These are phyloP conservation scores for Colletotrichum chrysophilum DNA, from an alignment of 2,329 filamentous ascomycete species.

Conservation along the genomic window DNA sequence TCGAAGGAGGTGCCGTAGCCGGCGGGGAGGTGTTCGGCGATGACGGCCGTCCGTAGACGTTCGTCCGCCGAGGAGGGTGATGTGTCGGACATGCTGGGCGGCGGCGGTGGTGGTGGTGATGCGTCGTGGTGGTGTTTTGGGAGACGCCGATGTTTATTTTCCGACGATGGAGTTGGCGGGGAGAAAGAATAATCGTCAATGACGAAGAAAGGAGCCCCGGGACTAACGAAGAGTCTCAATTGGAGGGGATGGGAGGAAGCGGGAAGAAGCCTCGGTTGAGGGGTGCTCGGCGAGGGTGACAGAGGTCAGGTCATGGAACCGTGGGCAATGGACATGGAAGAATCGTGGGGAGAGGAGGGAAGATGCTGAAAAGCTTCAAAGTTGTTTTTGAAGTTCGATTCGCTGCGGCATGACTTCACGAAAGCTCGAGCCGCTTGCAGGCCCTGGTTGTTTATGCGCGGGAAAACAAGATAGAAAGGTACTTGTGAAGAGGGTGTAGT, in stretches of 20 bases:
- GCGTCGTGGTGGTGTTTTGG: neutral
- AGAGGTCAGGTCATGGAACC: neutral
- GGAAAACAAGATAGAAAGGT: neutral
- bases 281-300: neutral
- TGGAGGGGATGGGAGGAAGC: neutral
- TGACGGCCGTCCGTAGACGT: conserved; percentile 14
- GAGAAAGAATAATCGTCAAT: neutral
- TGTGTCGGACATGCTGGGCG: conserved; percentile 10
- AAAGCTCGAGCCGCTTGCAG: conserved; percentile 19
- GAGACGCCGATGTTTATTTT: neutral
- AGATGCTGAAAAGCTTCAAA: conserved; percentile 7
- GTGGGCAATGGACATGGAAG: neutral
- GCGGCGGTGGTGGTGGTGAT: neutral
- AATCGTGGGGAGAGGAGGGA: neutral
- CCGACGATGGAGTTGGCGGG: neutral
- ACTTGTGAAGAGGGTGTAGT: neutral
- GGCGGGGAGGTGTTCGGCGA: conserved; percentile 21
- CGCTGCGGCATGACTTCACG: conserved; percentile 11
- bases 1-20: conserved; percentile 23
- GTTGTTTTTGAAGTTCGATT: neutral
- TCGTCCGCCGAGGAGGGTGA: conserved; percentile 10
- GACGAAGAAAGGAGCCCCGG: neutral
- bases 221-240: neutral
- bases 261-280: neutral
- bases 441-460: conserved; percentile 1